phyloP scores from a whole-genome alignment of 352 stramenopile genomes.

The Phytophthora kernoviae region DNA sequence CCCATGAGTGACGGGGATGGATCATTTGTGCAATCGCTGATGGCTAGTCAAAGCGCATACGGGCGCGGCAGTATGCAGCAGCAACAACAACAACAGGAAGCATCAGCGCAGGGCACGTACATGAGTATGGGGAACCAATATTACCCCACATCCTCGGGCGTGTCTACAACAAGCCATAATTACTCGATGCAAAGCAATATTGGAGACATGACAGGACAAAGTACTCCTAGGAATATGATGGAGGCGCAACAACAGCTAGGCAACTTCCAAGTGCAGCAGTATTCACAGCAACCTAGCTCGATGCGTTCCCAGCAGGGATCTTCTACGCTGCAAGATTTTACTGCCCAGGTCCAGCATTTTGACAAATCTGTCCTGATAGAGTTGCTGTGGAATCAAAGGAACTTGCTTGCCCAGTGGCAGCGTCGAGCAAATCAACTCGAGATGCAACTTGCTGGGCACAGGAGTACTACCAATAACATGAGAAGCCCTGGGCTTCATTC shows the following conservation, averaged over 20 bases:
- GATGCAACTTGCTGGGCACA: slow-evolving; percentile 39
- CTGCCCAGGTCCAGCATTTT: slow-evolving; percentile 68
- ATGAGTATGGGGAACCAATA: slow-evolving; percentile 27
- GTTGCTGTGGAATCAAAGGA: slow-evolving; percentile 74
- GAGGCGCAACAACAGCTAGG: slow-evolving; percentile 20
- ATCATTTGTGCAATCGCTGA: slow-evolving; percentile 49
- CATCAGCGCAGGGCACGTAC: slow-evolving; percentile 14
- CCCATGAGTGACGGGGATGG: slow-evolving; percentile 26
- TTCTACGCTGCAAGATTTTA: slow-evolving; percentile 64
- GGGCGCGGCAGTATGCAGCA: slow-evolving; percentile 14
- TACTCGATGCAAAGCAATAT: slow-evolving; percentile 23
- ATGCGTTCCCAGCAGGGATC: slow-evolving; percentile 33
- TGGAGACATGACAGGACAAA: slow-evolving; percentile 16
- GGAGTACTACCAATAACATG: slow-evolving; percentile 23
- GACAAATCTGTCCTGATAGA: slow-evolving; percentile 72
- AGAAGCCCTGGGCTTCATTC: slow-evolving; percentile 23
- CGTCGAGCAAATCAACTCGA: slow-evolving; percentile 55
- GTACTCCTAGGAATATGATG: slow-evolving; percentile 24
- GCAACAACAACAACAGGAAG: slow-evolving; percentile 19
- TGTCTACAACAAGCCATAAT: slow-evolving; percentile 21
- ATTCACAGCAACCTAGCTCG: slow-evolving; percentile 33
- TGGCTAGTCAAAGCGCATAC: slow-evolving; percentile 34
- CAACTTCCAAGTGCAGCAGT: slow-evolving; percentile 23
- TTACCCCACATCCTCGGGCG: slow-evolving; percentile 12
- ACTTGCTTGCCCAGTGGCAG: slow-evolving; percentile 69